Base-by-base conservation (phyloP, 805 yeast genomes). In the Teunomyces pallodes region DNA sequence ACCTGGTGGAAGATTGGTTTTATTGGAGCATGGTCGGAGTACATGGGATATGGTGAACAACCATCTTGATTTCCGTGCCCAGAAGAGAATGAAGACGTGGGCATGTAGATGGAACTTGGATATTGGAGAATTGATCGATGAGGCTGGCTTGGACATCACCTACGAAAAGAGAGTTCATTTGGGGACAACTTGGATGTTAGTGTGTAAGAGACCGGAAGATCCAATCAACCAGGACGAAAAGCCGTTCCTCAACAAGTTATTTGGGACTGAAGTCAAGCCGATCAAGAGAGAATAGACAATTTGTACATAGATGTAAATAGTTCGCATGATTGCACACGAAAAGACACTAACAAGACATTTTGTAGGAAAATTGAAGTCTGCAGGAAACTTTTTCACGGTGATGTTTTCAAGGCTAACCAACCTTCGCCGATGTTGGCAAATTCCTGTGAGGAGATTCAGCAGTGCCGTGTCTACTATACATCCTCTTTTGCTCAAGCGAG, bases 41-140 rank as follows among this genome's bases (percentile, higher is more conserved):
- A 75, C 82, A 0, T 90, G 84, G 72, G 85, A 82, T 46, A 81
- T 84, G 45, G 79, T 94, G 55, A 94, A 94, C 67, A 78, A 81
- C 27, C 82, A 86, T 47, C 73, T 94, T 64, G 97, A 94, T 65
- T 80, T 81, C 51, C 76, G 94, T 53, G 91, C 97, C 3, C 90
- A 82, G 52, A 80, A 82, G 56, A 84, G 97, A 67, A 80, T 91
- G 70, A 81, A 86, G 50, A 82, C 85, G 3, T 94, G 98, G 97
- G 99, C 97, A 1, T 94, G 99, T 67, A 76, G 98, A 61, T 94
- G 98, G 97, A 94, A 94, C 62, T 72, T 94, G 53, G 98, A 94
- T 62, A 88, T 94, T 55, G 96, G 91, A 20, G 95, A 86, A 57
- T 75, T 94, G 36, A 77, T 94, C 26, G 91, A 87, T 61, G 83